Conservation (phyloP, 108 stramenopile species). For the Fragilaria crotonensis region DNA sequence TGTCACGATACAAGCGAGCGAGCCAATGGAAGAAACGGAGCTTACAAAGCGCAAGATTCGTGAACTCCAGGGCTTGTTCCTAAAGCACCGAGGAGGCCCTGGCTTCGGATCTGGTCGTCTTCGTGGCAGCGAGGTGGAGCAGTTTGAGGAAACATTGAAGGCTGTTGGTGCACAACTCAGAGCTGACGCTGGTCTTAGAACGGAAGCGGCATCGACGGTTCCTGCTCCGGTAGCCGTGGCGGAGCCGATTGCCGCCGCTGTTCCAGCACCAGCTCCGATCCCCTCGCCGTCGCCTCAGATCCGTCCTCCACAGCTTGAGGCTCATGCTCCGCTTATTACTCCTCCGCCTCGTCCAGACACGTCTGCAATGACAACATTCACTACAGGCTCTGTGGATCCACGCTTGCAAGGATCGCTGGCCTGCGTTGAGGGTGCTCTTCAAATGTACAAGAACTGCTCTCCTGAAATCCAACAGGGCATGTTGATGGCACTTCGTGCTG, state of each 20-base stretch:
- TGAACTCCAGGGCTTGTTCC: conserved; percentile 64
- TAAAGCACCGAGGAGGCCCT: conserved; percentile 84
- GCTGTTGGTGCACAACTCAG: conserved; percentile 36
- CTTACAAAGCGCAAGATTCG: conserved; percentile 42
- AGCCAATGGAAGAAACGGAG: conserved; percentile 19
- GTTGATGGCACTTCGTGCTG: conserved; percentile 56
- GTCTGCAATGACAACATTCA: background rate
- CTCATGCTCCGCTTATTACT: background rate
- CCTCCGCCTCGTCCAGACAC: conserved; percentile 2
- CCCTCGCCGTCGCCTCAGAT: background rate
- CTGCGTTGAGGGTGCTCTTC: conserved; percentile 66
- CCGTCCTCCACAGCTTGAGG: background rate
- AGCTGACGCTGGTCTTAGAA: conserved; percentile 24
- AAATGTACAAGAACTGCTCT: conserved; percentile 67
- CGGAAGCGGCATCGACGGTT: background rate
- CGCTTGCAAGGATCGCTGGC: conserved; percentile 52
- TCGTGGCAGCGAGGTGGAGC: conserved; percentile 41
- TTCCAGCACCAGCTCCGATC: background rate
- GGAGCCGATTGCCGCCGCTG: background rate
- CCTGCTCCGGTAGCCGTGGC: conserved; percentile 3
- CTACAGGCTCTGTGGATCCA: conserved; percentile 9
- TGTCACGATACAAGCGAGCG: background rate
- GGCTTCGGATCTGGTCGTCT: conserved; percentile 76
- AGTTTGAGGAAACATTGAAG: conserved; percentile 36
- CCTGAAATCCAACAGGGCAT: conserved; percentile 39